A percentile compares a stretch with the other conserved stretches of the same genome.
phyloP scores from a whole-genome alignment of 306 rosid genomes.

The Gastrolobium villosum region DNA sequence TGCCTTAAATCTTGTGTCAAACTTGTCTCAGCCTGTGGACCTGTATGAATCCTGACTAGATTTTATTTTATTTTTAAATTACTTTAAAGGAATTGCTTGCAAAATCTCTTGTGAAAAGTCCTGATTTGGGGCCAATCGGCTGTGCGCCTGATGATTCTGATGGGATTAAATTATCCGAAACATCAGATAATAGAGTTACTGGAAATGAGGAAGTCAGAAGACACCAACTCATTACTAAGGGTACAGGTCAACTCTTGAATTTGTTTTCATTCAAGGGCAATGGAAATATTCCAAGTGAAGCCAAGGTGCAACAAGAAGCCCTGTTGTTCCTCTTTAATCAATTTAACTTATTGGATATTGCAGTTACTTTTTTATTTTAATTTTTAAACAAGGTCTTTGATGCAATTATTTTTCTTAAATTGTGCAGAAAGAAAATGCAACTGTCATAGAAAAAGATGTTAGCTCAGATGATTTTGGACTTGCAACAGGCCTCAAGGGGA shows the following conservation, averaged over 20 bases:
- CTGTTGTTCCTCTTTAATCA: constrained; percentile 26
- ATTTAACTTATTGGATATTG: constrained; percentile 26
- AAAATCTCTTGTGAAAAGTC: constrained; percentile 43
- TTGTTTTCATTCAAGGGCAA: constrained; percentile 47
- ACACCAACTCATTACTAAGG: constrained; percentile 42
- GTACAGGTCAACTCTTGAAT: constrained; percentile 46
- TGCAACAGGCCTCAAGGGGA: constrained; percentile 53
- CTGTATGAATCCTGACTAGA: constrained; percentile 33
- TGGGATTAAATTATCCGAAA: constrained; percentile 41
- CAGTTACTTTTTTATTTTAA: constrained; percentile 17
- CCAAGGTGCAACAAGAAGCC: constrained; percentile 57
- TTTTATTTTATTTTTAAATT: constrained; percentile 14
- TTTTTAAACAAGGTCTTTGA: constrained; percentile 39
- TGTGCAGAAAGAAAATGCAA: constrained; percentile 61
- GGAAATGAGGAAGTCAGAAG: constrained; percentile 51
- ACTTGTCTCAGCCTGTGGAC: constrained; percentile 35
- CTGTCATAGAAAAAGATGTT: constrained; percentile 46
- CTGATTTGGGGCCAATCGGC: constrained; percentile 43
- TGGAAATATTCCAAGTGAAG: constrained; percentile 43
- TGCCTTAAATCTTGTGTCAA: constrained; percentile 25
- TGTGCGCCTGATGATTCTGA: constrained; percentile 48
- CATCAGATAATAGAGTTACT: constrained; percentile 41
- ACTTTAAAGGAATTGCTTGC: constrained; percentile 47
- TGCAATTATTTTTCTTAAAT: constrained; percentile 38
- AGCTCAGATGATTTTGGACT: constrained; percentile 46